Evolutionary conservation across 2,329 filamentous ascomycete species (phyloP).

Genomic region (Alternaria triticimaculans): DNA sequence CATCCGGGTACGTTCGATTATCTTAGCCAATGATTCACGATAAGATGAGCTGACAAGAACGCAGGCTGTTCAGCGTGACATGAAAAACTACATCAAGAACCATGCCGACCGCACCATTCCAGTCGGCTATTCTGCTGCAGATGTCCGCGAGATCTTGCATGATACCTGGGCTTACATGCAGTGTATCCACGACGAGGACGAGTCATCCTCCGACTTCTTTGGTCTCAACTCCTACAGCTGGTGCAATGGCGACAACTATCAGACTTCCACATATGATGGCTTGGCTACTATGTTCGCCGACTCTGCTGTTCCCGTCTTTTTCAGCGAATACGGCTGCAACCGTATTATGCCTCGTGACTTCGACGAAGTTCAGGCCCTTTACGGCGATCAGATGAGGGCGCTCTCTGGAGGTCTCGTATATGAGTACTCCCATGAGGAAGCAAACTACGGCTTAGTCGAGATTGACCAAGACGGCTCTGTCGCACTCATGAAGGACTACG

Average conservation of each 20-base stretch:
- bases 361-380: constrained; percentile 76
- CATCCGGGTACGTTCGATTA: constrained; percentile 54
- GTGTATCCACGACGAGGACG: constrained; percentile 64
- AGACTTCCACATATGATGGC: constrained; percentile 65
- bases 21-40: background rate
- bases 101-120: constrained; percentile 65
- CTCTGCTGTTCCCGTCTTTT: constrained; percentile 77
- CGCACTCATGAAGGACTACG: constrained; percentile 56
- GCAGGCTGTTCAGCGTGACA: constrained; percentile 67
- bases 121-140: constrained; percentile 74
- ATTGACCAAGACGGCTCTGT: constrained; percentile 54
- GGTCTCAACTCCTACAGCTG: constrained; percentile 79
- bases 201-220: constrained; percentile 75
- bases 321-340: constrained; percentile 85
- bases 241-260: constrained; percentile 71
- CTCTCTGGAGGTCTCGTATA: constrained; percentile 82
- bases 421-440: constrained; percentile 76
- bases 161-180: constrained; percentile 80
- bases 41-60: background rate
- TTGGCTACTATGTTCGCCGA: constrained; percentile 70
- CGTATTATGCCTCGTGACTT: constrained; percentile 68
- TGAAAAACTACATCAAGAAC: constrained; percentile 71
- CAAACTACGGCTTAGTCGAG: constrained; percentile 60
- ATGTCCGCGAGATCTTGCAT: constrained; percentile 74
- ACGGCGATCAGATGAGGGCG: constrained; percentile 72